phyloP scores from a whole-genome alignment of 176 grass and related monocot genomes.

The Chrysopogon serrulatus region DNA sequence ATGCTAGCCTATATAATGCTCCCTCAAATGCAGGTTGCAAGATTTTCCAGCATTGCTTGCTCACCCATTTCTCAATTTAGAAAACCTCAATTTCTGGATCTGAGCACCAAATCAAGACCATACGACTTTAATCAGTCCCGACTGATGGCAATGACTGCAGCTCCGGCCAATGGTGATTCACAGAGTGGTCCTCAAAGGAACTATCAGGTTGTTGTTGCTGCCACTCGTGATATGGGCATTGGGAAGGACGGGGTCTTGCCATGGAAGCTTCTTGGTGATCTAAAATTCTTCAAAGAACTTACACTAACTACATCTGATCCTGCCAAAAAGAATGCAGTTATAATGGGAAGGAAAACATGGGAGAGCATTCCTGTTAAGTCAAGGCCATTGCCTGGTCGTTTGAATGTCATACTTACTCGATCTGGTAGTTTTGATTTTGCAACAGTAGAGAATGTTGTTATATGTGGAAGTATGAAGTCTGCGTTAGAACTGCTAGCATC shows the following conservation, averaged over 20 bases:
- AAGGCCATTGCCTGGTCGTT: slow-evolving; percentile 71
- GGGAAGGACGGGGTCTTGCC: slow-evolving; percentile 70
- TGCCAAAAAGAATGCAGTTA: slow-evolving; percentile 80
- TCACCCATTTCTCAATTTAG: background rate
- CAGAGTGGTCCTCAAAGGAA: slow-evolving; percentile 34
- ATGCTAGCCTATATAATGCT: background rate
- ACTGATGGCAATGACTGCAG: slow-evolving; percentile 19
- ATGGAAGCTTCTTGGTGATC: slow-evolving; percentile 76
- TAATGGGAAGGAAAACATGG: slow-evolving; percentile 94
- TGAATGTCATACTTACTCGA: slow-evolving; percentile 78
- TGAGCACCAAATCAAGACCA: background rate
- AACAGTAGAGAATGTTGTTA: slow-evolving; percentile 66
- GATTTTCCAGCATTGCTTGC: background rate
- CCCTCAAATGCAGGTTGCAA: slow-evolving; percentile 16
- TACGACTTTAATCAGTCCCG: background rate
- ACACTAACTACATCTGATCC: slow-evolving; percentile 66
- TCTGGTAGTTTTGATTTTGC: slow-evolving; percentile 80
- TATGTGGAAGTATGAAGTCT: slow-evolving; percentile 69
- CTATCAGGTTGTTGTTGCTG: slow-evolving; percentile 79
- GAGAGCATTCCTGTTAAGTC: slow-evolving; percentile 61
- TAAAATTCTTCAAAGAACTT: slow-evolving; percentile 82
- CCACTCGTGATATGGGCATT: slow-evolving; percentile 77
- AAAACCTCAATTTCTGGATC: background rate
- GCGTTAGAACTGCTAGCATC: slow-evolving; percentile 61
- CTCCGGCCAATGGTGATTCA: slow-evolving; percentile 26